Evolutionary conservation across 306 rosid species (phyloP), one percentile per base, ranked within the genome.

Genomic region (Leucaena leucocephala): DNA sequence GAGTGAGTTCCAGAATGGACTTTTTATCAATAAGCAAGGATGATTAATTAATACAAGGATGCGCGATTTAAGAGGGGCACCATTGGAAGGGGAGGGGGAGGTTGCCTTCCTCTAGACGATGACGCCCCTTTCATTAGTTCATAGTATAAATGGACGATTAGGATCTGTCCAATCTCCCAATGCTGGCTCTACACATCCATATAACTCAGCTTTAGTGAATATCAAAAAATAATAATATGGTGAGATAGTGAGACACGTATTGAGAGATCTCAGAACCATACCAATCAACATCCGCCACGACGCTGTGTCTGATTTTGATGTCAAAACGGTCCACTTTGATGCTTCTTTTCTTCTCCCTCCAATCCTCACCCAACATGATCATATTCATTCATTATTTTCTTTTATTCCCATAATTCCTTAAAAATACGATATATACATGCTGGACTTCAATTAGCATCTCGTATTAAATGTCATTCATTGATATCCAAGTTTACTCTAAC

Each of bases 301-400:
- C 17, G 7, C 69, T 82, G 75, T 68, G 21, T 65, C 55, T 76
- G 84, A 68, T 62, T 76, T 82, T 76, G 86, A 76, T 39, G 78
- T 80, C 86, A 63, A 81, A 70, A 63, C 62, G 61, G 78, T 15
- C 64, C 14, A 19, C 64, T 58, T 21, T 58, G 27, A 19, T 8
- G 62, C 64, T 21, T n/a, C 35, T 21, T 12, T 8, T 8, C 6
- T 3, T 9, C 63, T 3, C 63, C 6, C 58, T 1, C 16, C 9
- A 5, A 0, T 22, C 0, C 64, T 22, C 64, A 21, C 22, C 36
- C 15, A 57, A 21, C 58, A 6, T 58, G 4, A 21, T 10, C 35
- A 9, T 57, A 22, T 58, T 4, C 3, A 8, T 58, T 58, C 16
- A 21, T 10, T 46, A 13, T 46, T 3, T 2, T 2, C 14, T 46